Percentiles rank a stretch among this genome's conserved stretches.
Evolutionary conservation across 83 land plant genomes (phyloP).

Genomic region (Picea mariana): DNA sequence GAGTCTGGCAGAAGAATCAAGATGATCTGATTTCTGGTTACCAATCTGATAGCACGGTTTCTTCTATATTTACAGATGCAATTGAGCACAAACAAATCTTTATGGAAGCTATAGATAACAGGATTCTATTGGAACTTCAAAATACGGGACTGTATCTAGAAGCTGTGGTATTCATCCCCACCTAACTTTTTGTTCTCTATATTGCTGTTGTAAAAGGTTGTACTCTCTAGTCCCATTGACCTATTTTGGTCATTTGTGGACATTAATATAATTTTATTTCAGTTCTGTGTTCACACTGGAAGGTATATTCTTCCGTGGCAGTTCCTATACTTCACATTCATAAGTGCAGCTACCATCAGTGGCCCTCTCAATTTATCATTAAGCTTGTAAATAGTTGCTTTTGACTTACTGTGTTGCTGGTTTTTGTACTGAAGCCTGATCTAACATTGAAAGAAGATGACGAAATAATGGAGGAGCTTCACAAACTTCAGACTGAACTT

Average conservation of each 20-base stretch:
- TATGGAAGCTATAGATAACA: constrained; percentile 30
- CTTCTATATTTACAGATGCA: constrained; percentile 21
- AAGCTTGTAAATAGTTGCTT: not conserved
- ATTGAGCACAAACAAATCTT: not conserved
- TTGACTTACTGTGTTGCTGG: not conserved
- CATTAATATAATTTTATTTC: not conserved
- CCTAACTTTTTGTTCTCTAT: not conserved
- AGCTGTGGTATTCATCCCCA: constrained; percentile 19
- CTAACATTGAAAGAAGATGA: constrained; percentile 37
- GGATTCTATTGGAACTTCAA: constrained; percentile 44
- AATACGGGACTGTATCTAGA: constrained; percentile 36
- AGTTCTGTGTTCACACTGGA: not conserved
- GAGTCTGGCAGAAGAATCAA: too few species aligned
- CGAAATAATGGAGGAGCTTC: constrained; percentile 29
- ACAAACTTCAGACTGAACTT: constrained; percentile 28
- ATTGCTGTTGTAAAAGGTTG: too few species aligned
- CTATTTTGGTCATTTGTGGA: too few species aligned
- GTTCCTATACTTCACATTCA: not conserved
- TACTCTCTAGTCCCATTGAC: too few species aligned
- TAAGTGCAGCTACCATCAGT: not conserved
- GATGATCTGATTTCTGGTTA: not conserved
- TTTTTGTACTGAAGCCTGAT: constrained; percentile 22
- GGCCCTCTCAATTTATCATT: constrained; percentile 3
- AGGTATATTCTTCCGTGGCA: not conserved
- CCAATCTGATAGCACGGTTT: constrained; percentile 27